Evolutionary conservation across 2,329 filamentous ascomycete genomes (phyloP).

Genomic region (Tolypocladium tropicale): DNA sequence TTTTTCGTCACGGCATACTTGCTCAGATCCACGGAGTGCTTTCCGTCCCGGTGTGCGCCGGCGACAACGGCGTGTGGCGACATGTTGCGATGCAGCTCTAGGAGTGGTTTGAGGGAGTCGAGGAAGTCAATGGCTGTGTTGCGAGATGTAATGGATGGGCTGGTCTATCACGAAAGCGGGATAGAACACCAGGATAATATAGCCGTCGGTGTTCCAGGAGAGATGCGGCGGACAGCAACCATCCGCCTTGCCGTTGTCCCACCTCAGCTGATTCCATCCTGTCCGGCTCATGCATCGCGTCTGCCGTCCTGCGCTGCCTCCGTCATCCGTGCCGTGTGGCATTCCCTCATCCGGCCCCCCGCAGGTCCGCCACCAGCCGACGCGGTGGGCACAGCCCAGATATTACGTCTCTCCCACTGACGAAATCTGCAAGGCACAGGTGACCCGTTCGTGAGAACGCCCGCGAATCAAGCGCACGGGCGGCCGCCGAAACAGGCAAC

Average conservation of each 20-base stretch:
- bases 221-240: not conserved
- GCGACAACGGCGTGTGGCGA: constrained; percentile 29
- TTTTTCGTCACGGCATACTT: constrained; percentile 37
- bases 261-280: not conserved
- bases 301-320: not conserved
- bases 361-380: not conserved
- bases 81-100: constrained; percentile 16
- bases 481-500: constrained; percentile 2
- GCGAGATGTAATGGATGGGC: not conserved
- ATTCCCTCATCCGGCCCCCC: not conserved
- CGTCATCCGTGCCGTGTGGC: not conserved
- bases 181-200: not conserved
- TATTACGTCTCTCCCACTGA: not conserved
- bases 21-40: constrained; percentile 15
- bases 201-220: not conserved
- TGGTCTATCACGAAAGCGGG: not conserved
- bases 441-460: not conserved
- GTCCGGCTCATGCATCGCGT: not conserved
- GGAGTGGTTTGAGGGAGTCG: not conserved
- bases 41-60: constrained; percentile 5
- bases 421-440: not conserved
- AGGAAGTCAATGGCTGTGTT: not conserved
- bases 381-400: not conserved
- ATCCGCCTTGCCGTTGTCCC: not conserved
- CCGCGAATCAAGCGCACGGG: not conserved